Evolutionary conservation across 1,139 yeast genomes (phyloP).

Genomic region (Pneumocystis murina): DNA sequence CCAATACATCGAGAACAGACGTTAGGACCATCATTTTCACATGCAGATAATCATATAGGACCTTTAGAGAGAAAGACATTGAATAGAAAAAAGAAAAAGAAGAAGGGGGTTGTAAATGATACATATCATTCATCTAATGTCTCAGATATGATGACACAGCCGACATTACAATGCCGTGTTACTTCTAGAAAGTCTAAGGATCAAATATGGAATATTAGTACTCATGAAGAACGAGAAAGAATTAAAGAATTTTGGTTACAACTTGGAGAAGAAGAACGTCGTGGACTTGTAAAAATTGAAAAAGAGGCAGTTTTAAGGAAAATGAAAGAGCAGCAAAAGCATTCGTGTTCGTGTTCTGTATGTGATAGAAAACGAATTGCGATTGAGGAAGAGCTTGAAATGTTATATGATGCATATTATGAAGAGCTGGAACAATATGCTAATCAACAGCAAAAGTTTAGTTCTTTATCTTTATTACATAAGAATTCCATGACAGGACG

Average conservation of each 20-base stretch:
- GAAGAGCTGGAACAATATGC: conserved; percentile 26
- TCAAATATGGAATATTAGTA: conserved; percentile 44
- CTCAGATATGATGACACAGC: conserved; percentile 5
- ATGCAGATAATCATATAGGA: background rate
- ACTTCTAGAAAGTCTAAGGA: conserved; percentile 17
- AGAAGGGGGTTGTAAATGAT: conserved; percentile 24
- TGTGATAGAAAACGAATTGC: conserved; percentile 67
- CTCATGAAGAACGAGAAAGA: conserved; percentile 44
- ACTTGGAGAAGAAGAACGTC: conserved; percentile 44
- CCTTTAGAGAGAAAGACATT: background rate
- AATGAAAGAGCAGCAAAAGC: conserved; percentile 43
- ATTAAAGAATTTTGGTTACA: conserved; percentile 58
- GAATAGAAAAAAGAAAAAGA: conserved; percentile 27
- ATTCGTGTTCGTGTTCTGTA: conserved; percentile 54
- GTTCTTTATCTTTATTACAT: conserved; percentile 10
- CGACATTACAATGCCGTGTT: background rate
- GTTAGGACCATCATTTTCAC: background rate
- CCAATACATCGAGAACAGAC: background rate
- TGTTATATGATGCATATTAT: conserved; percentile 46
- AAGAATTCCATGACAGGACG: conserved; percentile 7
- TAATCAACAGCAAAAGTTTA: conserved; percentile 16
- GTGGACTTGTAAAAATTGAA: conserved; percentile 49
- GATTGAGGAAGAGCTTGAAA: conserved; percentile 66
- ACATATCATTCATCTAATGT: conserved; percentile 14
- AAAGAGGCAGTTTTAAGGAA: conserved; percentile 54